phyloP scores from a whole-genome alignment of 768 basidiomycete genomes.

The Gloeophyllum trabeum region DNA sequence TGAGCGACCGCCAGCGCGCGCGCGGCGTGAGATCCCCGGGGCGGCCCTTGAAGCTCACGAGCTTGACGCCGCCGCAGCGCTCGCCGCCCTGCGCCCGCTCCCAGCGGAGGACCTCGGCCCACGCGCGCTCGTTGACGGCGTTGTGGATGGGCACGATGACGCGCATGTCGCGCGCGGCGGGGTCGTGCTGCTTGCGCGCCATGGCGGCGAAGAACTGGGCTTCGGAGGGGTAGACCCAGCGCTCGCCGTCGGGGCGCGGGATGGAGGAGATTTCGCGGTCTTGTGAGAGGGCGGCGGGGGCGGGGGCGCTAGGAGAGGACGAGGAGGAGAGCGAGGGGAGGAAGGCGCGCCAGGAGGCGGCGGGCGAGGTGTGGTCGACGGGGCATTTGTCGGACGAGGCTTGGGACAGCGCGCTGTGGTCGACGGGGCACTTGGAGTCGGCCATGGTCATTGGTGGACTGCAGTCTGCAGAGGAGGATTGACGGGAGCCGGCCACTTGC shows the following conservation, averaged over 20 bases:
- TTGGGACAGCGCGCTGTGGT: constrained; percentile 21
- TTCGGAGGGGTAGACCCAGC: constrained; percentile 98
- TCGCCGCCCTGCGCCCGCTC: constrained; percentile 67
- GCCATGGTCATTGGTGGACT: neutral
- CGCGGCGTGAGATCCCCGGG: constrained; percentile 72
- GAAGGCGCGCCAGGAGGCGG: constrained; percentile 15
- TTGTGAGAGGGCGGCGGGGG: constrained; percentile 34
- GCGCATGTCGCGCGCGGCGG: constrained; percentile 82
- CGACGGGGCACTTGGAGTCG: constrained; percentile 33
- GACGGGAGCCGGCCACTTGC: too few relatives aligned
- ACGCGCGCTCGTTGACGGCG: constrained; percentile 79
- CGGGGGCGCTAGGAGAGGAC: constrained; percentile 21
- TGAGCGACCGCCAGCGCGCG: constrained; percentile 69
- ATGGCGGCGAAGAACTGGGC: constrained; percentile 98
- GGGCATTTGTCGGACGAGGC: constrained; percentile 37
- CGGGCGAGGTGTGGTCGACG: constrained; percentile 46
- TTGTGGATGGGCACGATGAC: constrained; percentile 98
- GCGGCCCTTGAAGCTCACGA: constrained; percentile 86
- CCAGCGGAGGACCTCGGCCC: constrained; percentile 45
- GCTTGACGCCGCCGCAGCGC: constrained; percentile 66
- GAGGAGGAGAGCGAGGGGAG: constrained; percentile 23
- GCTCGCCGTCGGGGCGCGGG: constrained; percentile 55
- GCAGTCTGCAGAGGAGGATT: neutral
- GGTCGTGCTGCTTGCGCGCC: constrained; percentile 88
- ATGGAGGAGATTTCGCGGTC: constrained; percentile 84